phyloP scores from a whole-genome alignment of 768 basidiomycete species.

The Dacryopinax spathularia region DNA sequence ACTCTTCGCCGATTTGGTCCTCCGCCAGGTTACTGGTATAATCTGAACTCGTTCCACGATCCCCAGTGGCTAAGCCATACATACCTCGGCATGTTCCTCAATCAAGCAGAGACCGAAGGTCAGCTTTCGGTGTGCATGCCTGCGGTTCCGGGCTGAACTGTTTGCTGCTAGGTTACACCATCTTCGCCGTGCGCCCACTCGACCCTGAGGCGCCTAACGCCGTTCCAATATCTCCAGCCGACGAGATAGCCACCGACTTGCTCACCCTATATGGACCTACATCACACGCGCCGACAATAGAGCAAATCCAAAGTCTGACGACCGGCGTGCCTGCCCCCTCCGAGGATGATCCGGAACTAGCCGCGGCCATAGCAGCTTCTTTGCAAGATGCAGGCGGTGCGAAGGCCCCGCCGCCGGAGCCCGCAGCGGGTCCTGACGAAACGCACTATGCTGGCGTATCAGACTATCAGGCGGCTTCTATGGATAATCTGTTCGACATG shows the following conservation, averaged over 20 bases:
- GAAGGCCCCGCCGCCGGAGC: background rate
- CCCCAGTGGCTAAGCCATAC: conserved; percentile 77
- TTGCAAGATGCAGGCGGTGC: background rate
- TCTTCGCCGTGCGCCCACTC: conserved; percentile 56
- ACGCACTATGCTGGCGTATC: background rate
- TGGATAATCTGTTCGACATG: background rate
- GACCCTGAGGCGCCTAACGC: conserved; percentile 35
- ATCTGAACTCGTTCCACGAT: conserved; percentile 58
- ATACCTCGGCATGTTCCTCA: conserved; percentile 72
- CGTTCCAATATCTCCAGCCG: background rate
- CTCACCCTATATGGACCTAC: background rate
- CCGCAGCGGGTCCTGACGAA: background rate
- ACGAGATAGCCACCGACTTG: background rate
- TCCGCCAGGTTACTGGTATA: conserved; percentile 67
- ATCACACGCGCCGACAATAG: background rate
- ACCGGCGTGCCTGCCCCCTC: background rate
- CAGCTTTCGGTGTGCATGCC: conserved; percentile 18
- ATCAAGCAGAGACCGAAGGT: conserved; percentile 80
- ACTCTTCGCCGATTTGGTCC: conserved; percentile 67
- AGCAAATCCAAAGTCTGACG: background rate
- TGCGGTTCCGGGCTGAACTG: conserved; percentile 10
- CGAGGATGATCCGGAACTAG: background rate
- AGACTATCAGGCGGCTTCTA: background rate
- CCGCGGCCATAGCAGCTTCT: background rate
- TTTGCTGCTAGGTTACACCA: conserved; percentile 58